These are phyloP conservation scores for Cladosporium cucumerinum DNA, from an alignment of 2,329 filamentous ascomycete genomes.

Conservation along the genomic window DNA sequence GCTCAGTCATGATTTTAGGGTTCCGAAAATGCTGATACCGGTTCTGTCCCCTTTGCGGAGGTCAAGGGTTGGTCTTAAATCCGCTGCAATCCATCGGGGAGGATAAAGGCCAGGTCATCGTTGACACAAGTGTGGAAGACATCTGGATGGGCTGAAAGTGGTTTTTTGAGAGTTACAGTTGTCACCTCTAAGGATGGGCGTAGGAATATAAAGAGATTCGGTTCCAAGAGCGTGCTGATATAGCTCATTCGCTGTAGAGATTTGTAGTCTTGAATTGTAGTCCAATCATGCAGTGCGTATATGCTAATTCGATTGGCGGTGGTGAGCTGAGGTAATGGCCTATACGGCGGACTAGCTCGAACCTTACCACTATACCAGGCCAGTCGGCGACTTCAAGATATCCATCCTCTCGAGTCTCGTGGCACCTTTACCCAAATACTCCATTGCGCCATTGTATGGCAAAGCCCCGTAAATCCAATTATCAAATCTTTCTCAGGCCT, in stretches of 20 bases:
- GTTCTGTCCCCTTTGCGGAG: neutral
- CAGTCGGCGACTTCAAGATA: neutral
- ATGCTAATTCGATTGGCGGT: neutral
- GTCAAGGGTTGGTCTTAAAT: neutral
- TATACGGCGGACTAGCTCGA: neutral
- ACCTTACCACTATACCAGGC: neutral
- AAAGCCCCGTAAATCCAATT: neutral
- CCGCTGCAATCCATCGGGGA: neutral
- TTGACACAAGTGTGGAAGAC: neutral
- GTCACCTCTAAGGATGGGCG: neutral
- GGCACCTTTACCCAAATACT: neutral
- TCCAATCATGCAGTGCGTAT: neutral
- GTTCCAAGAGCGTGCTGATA: neutral
- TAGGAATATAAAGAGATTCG: neutral
- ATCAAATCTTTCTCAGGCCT: neutral
- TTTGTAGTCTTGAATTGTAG: neutral
- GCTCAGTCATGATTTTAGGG: neutral
- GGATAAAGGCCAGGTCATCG: neutral
- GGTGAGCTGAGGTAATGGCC: neutral
- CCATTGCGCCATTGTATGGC: no score
- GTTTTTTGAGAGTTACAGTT: neutral
- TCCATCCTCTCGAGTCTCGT: neutral
- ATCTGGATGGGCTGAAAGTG: neutral
- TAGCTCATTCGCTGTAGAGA: neutral
- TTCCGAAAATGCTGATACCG: neutral